Base-by-base conservation (phyloP, 192 early-diverging fungal species). In the Allomyces macrogynus region DNA sequence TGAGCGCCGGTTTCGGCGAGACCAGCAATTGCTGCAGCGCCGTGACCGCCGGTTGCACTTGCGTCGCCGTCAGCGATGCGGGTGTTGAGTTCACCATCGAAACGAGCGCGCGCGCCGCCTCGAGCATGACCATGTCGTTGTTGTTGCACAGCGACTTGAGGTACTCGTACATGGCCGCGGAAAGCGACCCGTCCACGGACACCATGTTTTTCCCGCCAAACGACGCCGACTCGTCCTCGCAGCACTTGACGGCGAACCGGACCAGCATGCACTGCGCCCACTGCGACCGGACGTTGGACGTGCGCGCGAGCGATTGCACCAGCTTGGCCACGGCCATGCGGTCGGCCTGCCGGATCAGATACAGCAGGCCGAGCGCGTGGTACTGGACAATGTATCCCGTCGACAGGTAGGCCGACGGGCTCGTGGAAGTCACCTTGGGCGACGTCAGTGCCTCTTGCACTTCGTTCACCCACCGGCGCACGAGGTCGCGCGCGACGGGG, bases 311-410 rank as follows among this genome's bases (percentile, higher is more conserved):
- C 63, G 81, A 83, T 68, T 97, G 94, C 24, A 97, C 89, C 64
- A 99, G 68, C 77, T 99, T 99, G 70, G 89, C 83, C 61, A 99
- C 89, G 10, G 95, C 95, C 94, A 99, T 97, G 42, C 89, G 82
- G 78, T 99, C 95, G 71, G 95, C 93, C 71, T 93, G 89, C 14
- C 91, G 80, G 64, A 99, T 97, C 62, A 85, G 84, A 69, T 95
- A 99, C 74, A 99, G 70, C 10, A 99, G 77, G 4, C 94, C 95
- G 16, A 97, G 72, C n/a, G 95, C 94, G 69, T 99, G 95, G 75
- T 99, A 99, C 77, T 99, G 95, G 42, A 85, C 84, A 73, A 90
- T 91, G 65, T 85, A 86, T 20, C 89, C 88, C 61, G 75, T 86
- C 20, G 84, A 84, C 57, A 75, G 70, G 22, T 79, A 73, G 5